Evolutionary conservation across 2,329 filamentous ascomycete species (phyloP).

Genomic region (Clarireedia paspali): DNA sequence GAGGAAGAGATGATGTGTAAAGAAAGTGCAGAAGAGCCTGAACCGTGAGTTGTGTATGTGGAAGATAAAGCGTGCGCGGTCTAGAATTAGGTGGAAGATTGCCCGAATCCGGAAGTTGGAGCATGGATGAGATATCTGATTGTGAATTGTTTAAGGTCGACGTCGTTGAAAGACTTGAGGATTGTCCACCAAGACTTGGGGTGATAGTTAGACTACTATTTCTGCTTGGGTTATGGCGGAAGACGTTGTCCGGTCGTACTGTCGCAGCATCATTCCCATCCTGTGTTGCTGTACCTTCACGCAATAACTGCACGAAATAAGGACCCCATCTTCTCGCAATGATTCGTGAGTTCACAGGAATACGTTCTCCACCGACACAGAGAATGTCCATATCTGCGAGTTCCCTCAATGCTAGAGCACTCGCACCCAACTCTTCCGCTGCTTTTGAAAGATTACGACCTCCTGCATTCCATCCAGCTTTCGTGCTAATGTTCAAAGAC

Average conservation of each 20-base stretch:
- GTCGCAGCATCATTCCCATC: constrained; percentile 71
- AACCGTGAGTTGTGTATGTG: constrained; percentile 83
- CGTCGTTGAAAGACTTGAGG: constrained; percentile 40
- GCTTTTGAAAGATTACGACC: constrained; percentile 69
- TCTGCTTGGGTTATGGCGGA: constrained; percentile 51
- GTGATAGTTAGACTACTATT: constrained; percentile 86
- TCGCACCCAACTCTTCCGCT: constrained; percentile 78
- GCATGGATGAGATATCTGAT: constrained; percentile 8
- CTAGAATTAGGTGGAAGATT: constrained; percentile 55
- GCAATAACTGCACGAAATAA: constrained; percentile 86
- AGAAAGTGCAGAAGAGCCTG: constrained; percentile 87
- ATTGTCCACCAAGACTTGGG: constrained; percentile 46
- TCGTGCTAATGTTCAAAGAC: constrained; percentile 36
- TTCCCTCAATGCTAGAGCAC: constrained; percentile 73
- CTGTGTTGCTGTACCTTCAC: constrained; percentile 63
- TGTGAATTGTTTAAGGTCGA: constrained; percentile 34
- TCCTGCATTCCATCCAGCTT: constrained; percentile 59
- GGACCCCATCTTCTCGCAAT: constrained; percentile 86
- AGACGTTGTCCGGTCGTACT: constrained; percentile 53
- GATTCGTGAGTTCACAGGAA: constrained; percentile 88
- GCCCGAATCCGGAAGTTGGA: constrained; percentile 32
- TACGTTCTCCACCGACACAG: constrained; percentile 81
- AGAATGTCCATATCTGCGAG: constrained; percentile 95
- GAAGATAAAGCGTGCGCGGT: constrained; percentile 82
- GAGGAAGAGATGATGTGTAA: constrained; percentile 84